Base-by-base conservation (phyloP, 2,329 filamentous ascomycete genomes). In the Coniochaeta sp. region DNA sequence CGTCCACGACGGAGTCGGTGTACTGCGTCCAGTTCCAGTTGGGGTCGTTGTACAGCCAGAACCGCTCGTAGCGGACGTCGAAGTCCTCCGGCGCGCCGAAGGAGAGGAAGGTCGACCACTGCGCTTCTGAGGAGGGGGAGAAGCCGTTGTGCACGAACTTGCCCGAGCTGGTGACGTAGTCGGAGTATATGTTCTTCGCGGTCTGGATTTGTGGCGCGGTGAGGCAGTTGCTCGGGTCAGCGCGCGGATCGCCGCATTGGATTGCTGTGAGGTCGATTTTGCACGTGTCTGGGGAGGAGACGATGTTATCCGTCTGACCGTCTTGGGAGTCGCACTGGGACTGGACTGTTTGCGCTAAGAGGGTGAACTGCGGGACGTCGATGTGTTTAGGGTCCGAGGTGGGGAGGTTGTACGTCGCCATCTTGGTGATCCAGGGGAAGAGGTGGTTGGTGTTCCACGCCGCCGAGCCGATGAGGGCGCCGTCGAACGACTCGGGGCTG, bases 401-500 rank as follows among this genome's bases (percentile, higher is more conserved):
- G 1, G 72, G 73, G 10, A 74, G 62, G 54, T 77, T 78, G 61
- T 68, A 71, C n/a, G 70, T 60, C 12, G 66, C 71, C 3, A 74
- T 54, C 51, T 70, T 69, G 20, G 72, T 60, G 16, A 70, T 68
- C 58, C 60, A 66, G 16, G 57, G 56, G 54, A 62, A 59, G 67
- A 79, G 57, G 57, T 74, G 71, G 10, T 63, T 65, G 0, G 69
- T 73, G 52, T 61, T 61, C 64, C 57, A 76, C 26, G 56, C 75
- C n/a, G 72, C 68, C 3, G 66, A 69, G 0, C 76, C 77, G 6
- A 79, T 71, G 0, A 81, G 63, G n/a, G 79, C 71, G 12, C 79
- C 80, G 54, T 83, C 78, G 53, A 83, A 82, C 51, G 78, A 77
- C 14, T 78, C 71, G 0, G 79, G 77, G 54, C 73, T 75, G 16